A percentile compares a stretch with the other conserved stretches of the same genome.
Evolutionary conservation across 129 eudicot genomes (phyloP).

Genomic region (Gnaphalium uliginosum): DNA sequence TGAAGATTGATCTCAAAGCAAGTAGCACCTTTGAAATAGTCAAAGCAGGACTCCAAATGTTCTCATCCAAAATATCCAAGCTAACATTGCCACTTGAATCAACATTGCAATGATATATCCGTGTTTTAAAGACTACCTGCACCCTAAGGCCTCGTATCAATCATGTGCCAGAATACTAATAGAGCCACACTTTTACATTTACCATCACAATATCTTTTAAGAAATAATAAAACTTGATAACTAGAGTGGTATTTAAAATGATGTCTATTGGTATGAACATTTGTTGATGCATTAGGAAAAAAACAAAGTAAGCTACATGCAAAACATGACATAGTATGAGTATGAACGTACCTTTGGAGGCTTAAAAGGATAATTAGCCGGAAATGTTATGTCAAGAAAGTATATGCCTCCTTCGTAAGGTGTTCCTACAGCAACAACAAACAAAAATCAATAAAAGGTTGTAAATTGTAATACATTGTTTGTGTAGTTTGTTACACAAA

Average conservation of each 20-base stretch:
- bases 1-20: slow-evolving; percentile 73
- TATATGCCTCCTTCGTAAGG: slow-evolving; percentile 93
- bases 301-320: neutral
- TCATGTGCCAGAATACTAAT: neutral
- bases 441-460: neutral
- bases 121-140: slow-evolving; percentile 90
- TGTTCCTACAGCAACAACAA: slow-evolving; percentile 53
- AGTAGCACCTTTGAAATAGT: slow-evolving; percentile 85
- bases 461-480: neutral
- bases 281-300: neutral
- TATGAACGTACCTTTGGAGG: slow-evolving; percentile 78
- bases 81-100: slow-evolving; percentile 79
- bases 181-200: neutral
- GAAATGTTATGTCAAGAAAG: slow-evolving; percentile 94
- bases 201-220: neutral
- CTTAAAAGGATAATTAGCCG: slow-evolving; percentile 82
- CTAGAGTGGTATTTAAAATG: neutral
- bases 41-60: slow-evolving; percentile 91
- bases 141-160: slow-evolving; percentile 36
- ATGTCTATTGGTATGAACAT: neutral
- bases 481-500: neutral
- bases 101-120: slow-evolving; percentile 95
- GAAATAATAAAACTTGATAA: neutral
- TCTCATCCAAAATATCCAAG: slow-evolving; percentile 74
- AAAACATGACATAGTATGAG: neutral